Conservation (phyloP, 2,329 filamentous ascomycete species). For the Aotearoamyces nothofagi region DNA sequence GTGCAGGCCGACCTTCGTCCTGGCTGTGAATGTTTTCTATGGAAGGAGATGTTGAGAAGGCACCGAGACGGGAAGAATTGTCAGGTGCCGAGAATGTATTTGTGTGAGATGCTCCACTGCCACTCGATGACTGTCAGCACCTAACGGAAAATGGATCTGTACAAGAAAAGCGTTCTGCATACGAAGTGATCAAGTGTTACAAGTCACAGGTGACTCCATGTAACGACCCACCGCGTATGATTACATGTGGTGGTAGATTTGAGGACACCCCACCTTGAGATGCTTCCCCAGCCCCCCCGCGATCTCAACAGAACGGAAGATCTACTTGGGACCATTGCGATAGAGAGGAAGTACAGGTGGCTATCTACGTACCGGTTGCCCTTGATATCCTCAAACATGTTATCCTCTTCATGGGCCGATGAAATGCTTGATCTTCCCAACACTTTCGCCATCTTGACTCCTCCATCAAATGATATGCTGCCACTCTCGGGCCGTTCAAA, state of each 20-base stretch:
- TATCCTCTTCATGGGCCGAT: conserved; percentile 15
- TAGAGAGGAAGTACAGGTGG: too few relatives aligned
- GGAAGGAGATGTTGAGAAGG: conserved; percentile 19
- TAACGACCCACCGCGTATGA: too few relatives aligned
- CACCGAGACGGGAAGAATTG: conserved; percentile 20
- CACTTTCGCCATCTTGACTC: conserved; percentile 13
- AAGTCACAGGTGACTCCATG: too few relatives aligned
- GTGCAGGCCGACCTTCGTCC: too few relatives aligned
- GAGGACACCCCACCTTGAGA: too few relatives aligned
- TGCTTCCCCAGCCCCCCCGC: too few relatives aligned
- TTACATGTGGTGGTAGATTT: too few relatives aligned
- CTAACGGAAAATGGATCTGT: not conserved
- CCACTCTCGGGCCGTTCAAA: conserved; percentile 16
- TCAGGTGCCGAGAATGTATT: conserved; percentile 20
- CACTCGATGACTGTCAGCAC: conserved; percentile 12
- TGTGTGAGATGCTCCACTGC: conserved; percentile 20
- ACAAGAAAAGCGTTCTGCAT: not conserved
- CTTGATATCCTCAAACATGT: conserved; percentile 18
- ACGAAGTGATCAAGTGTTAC: too few relatives aligned
- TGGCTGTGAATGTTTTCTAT: conserved; percentile 1
- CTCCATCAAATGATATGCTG: conserved; percentile 18
- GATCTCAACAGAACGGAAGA: too few relatives aligned
- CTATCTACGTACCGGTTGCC: conserved; percentile 21
- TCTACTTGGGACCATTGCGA: too few relatives aligned
- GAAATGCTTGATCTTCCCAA: conserved; percentile 10